These are phyloP conservation scores for Metschnikowia rubicola DNA, from an alignment of 805 yeast genomes.

Conservation along the genomic window DNA sequence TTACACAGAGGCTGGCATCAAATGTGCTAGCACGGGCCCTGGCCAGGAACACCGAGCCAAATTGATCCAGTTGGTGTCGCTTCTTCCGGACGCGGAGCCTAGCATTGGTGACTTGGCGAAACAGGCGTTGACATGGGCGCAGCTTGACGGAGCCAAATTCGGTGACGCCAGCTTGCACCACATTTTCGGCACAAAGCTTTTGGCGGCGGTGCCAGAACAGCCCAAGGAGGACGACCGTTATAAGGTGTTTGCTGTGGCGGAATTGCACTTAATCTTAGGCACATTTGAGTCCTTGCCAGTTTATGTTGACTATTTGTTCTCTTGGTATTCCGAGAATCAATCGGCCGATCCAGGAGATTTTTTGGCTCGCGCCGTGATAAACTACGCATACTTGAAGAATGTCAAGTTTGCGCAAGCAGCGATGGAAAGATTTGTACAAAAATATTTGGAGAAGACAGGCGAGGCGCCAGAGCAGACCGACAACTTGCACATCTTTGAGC, in stretches of 20 bases:
- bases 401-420: conserved; percentile 51
- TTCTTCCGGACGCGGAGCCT: conserved; percentile 42
- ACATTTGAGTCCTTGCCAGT: conserved; percentile 47
- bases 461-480: conserved; percentile 4
- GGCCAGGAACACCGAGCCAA: conserved; percentile 39
- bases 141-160: conserved; percentile 38
- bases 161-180: conserved; percentile 80
- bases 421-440: conserved; percentile 22
- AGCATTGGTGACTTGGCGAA: conserved; percentile 63
- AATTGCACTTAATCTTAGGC: conserved; percentile 67
- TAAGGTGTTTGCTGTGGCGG: conserved; percentile 61
- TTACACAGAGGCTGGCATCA: conserved; percentile 48
- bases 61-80: conserved; percentile 45
- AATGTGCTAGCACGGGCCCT: conserved; percentile 22
- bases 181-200: conserved; percentile 64
- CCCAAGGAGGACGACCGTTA: conserved; percentile 23
- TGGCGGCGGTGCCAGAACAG: conserved; percentile 30
- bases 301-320: conserved; percentile 44
- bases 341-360: conserved; percentile 29
- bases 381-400: conserved; percentile 68
- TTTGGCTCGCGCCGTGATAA: conserved; percentile 61
- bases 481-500: conserved; percentile 23
- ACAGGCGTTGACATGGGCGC: conserved; percentile 66
- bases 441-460: conserved; percentile 24
- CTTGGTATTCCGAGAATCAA: conserved; percentile 30